Conservation (phyloP, 1,284 basidiomycete genomes). For the Dichomitus squalens region DNA sequence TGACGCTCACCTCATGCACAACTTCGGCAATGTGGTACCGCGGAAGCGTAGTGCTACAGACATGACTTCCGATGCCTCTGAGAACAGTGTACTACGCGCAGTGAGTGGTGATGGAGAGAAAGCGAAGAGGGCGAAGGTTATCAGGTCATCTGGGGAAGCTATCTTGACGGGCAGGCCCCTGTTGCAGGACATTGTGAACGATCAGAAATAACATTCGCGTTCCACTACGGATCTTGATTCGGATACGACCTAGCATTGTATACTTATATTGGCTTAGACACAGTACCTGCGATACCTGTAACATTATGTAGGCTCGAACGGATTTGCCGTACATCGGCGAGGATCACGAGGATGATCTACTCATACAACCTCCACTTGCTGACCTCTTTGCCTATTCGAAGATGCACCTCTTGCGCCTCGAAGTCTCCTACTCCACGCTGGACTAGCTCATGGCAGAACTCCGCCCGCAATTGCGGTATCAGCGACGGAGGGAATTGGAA, state of each 20-base stretch:
- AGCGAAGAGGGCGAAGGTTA: conserved; percentile 35
- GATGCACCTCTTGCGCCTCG: conserved; percentile 51
- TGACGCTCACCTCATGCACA: conserved; percentile 58
- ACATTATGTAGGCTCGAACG: too few relatives aligned
- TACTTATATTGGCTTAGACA: not conserved
- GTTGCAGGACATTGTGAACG: conserved; percentile 59
- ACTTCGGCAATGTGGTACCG: conserved; percentile 12
- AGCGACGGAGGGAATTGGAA: conserved; percentile 51
- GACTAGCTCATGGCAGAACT: conserved; percentile 39
- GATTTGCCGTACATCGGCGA: too few relatives aligned
- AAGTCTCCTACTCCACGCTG: conserved; percentile 52
- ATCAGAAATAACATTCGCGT: conserved; percentile 19
- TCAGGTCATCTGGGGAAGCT: conserved; percentile 38
- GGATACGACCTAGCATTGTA: not conserved
- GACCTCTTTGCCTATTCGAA: conserved; percentile 69
- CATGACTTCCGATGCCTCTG: conserved; percentile 1
- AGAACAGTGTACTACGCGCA: not conserved
- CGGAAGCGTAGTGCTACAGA: conserved; percentile 26
- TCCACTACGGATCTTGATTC: too few relatives aligned
- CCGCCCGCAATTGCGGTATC: conserved; percentile 49
- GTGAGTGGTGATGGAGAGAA: conserved; percentile 4
- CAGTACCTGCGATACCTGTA: too few relatives aligned
- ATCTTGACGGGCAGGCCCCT: conserved; percentile 57
- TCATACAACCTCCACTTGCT: conserved; percentile 40
- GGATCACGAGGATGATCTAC: not conserved